Conservation (phyloP, 768 basidiomycete species). For the Kwoniella sp. region DNA sequence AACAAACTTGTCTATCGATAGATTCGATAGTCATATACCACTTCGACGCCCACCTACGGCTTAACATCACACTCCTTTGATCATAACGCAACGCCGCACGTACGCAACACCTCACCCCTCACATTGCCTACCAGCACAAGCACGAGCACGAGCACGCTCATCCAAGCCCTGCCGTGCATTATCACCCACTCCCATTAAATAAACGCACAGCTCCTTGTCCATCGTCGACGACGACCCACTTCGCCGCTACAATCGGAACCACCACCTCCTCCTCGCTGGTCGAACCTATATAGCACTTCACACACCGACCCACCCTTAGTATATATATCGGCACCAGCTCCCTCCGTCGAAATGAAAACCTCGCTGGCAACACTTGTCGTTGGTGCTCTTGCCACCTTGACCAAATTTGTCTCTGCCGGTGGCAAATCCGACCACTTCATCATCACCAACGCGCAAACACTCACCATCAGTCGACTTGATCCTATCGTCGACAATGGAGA, state of each 20-base stretch:
- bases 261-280: conserved; percentile 9
- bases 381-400: background rate
- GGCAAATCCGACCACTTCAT: conserved; percentile 24
- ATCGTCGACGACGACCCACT: background rate
- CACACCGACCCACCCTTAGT: no score
- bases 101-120: background rate
- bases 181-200: background rate
- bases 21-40: background rate
- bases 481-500: conserved; percentile 52
- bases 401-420: background rate
- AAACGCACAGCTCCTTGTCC: background rate
- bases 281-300: background rate
- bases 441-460: conserved; percentile 27
- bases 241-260: background rate
- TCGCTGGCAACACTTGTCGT: background rate
- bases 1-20: background rate
- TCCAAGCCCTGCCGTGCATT: background rate
- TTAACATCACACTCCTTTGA: conserved; percentile 21
- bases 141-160: background rate
- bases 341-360: background rate
- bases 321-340: no score
- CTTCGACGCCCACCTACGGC: conserved; percentile 19
- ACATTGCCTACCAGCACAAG: no score
- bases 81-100: background rate
- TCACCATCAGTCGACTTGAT: conserved; percentile 50